Conservation (phyloP, 805 yeast species). For the Candida pini region DNA sequence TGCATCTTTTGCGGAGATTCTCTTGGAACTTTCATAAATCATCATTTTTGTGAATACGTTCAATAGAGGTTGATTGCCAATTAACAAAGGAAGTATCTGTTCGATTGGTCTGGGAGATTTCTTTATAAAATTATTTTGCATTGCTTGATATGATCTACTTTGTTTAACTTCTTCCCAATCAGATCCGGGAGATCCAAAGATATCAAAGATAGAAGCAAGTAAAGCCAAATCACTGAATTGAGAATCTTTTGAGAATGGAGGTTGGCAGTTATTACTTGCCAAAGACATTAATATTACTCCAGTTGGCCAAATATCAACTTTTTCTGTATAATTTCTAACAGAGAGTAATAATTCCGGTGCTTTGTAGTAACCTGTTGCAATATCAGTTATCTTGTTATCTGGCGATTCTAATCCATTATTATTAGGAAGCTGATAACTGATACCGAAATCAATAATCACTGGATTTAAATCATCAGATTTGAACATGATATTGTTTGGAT, state of each 20-base stretch:
- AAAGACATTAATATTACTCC: constrained; percentile 59
- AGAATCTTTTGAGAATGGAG: constrained; percentile 35
- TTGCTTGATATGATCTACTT: constrained; percentile 30
- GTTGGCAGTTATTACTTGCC: constrained; percentile 33
- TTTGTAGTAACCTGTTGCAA: constrained; percentile 62
- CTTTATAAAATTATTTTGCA: constrained; percentile 24
- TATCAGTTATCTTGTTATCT: constrained; percentile 42
- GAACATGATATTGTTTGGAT: constrained; percentile 58
- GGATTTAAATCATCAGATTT: constrained; percentile 24
- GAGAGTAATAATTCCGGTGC: constrained; percentile 74
- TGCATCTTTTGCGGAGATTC: constrained; percentile 29
- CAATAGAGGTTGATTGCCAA: constrained; percentile 11
- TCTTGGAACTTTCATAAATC: constrained; percentile 31
- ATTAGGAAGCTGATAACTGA: constrained; percentile 32
- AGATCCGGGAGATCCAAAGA: constrained; percentile 60
- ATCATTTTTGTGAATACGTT: constrained; percentile 38
- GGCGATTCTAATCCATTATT: constrained; percentile 66
- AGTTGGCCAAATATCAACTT: constrained; percentile 67
- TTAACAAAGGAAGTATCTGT: constrained; percentile 31
- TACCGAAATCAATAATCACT: constrained; percentile 38
- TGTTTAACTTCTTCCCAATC: constrained; percentile 40
- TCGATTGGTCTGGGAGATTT: constrained; percentile 17
- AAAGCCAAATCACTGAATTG: constrained; percentile 52
- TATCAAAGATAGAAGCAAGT: constrained; percentile 45
- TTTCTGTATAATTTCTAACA: constrained; percentile 43